A percentile compares a stretch with the other conserved stretches of the same genome.
Conservation (phyloP, 345 rosid genomes). For the Clarkia xantiana region DNA sequence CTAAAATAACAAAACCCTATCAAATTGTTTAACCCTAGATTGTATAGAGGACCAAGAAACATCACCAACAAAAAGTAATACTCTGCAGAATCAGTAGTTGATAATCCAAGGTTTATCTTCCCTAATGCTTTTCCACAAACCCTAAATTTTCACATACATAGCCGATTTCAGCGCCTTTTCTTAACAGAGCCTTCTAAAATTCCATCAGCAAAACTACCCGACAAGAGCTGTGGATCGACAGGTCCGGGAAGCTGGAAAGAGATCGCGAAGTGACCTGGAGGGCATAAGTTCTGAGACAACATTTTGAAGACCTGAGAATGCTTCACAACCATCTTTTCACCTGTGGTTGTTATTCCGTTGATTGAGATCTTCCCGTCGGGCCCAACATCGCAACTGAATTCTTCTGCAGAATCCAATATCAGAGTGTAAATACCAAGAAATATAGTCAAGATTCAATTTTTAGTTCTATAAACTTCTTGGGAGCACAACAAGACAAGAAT, state of each 20-base stretch:
- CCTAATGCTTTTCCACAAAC: too few species aligned
- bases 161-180: conserved; percentile 17
- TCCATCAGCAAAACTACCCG: conserved; percentile 41
- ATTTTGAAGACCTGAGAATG: conserved; percentile 44
- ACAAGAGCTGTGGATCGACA: conserved; percentile 33
- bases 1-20: too few species aligned
- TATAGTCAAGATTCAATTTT: background rate
- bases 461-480: too few species aligned
- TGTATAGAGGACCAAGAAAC: too few species aligned
- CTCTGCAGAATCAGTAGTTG: too few species aligned
- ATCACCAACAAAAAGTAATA: too few species aligned
- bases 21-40: too few species aligned
- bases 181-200: conserved; percentile 62
- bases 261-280: conserved; percentile 60
- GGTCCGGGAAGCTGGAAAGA: conserved; percentile 71
- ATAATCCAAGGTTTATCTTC: too few species aligned
- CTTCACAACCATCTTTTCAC: conserved; percentile 51
- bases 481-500: background rate
- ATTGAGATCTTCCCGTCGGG: conserved; percentile 49
- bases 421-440: background rate
- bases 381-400: conserved; percentile 49
- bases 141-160: too few species aligned
- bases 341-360: conserved; percentile 58
- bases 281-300: conserved; percentile 56
- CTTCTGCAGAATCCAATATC: conserved; percentile 29